Conservation (phyloP, 177 flowering plant species). For the Tripterygium wilfordii region DNA sequence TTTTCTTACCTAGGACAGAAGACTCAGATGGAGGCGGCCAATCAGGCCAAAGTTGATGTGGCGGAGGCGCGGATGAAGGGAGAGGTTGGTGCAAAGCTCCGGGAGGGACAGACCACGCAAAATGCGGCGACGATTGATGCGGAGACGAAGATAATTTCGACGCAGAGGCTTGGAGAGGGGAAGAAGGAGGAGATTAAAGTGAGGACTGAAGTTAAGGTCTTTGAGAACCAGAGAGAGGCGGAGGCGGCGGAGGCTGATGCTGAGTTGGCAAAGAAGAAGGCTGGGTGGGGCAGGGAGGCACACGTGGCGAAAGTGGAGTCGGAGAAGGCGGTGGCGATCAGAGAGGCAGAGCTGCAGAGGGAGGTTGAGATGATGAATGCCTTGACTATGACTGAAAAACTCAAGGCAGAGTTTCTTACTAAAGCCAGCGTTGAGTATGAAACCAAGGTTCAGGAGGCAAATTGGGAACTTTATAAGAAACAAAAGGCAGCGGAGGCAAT, state of each 20-base stretch:
- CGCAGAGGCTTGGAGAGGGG: constrained; percentile 26
- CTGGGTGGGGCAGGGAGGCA: constrained; percentile 20
- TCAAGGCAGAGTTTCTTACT: constrained; percentile 26
- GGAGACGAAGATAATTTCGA: constrained; percentile 23
- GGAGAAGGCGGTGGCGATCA: constrained; percentile 20
- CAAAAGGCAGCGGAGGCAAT: constrained; percentile 28
- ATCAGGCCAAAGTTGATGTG: constrained; percentile 26
- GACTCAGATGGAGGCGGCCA: constrained; percentile 25
- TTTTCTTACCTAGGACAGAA: constrained; percentile 33
- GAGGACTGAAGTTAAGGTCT: constrained; percentile 18
- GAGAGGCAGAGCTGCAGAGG: constrained; percentile 29
- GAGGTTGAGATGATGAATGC: constrained; percentile 31
- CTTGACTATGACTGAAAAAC: constrained; percentile 23
- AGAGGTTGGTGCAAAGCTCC: constrained; percentile 19
- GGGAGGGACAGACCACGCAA: constrained; percentile 23
- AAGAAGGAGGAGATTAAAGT: constrained; percentile 25
- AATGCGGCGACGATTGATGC: constrained; percentile 32
- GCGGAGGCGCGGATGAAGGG: constrained; percentile 36
- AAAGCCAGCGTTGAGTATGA: constrained; percentile 32
- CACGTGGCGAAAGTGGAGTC: constrained; percentile 31
- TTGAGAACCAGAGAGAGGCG: constrained; percentile 26
- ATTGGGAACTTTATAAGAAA: constrained; percentile 24
- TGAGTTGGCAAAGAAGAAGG: constrained; percentile 25
- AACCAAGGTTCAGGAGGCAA: constrained; percentile 38
- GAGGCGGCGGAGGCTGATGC: constrained; percentile 25